Evolutionary conservation across 257 asterid genomes (phyloP).

Genomic region (Hygrophila difformis): DNA sequence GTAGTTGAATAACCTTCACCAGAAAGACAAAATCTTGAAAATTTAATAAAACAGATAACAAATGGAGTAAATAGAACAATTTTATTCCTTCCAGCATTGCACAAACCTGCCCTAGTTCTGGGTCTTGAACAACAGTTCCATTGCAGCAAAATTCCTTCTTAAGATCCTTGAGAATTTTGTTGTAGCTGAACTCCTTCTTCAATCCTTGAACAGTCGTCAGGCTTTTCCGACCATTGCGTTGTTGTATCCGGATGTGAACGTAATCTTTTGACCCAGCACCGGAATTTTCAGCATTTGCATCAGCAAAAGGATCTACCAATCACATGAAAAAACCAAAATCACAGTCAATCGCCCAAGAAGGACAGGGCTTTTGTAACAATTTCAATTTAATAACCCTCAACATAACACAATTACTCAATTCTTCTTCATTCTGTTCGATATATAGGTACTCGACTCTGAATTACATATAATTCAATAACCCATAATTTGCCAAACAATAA

Average conservation of each 20-base stretch:
- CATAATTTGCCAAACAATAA: no score
- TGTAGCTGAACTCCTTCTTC: slow-evolving; percentile 62
- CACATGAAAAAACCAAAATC: not conserved
- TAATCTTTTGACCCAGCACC: slow-evolving; percentile 67
- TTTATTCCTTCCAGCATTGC: not conserved
- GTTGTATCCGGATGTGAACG: slow-evolving; percentile 62
- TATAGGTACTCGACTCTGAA: no score
- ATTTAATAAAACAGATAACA: not conserved
- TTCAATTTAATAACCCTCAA: no score
- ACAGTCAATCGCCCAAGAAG: not conserved
- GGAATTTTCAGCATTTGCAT: slow-evolving; percentile 66
- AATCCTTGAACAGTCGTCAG: slow-evolving; percentile 64
- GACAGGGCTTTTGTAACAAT: no score
- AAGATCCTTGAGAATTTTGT: slow-evolving; percentile 67
- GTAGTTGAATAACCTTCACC: slow-evolving; percentile 76
- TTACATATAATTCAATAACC: no score
- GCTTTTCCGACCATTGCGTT: slow-evolving; percentile 71
- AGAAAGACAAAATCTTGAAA: not conserved
- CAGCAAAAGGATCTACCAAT: slow-evolving; percentile 55
- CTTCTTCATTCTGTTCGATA: no score
- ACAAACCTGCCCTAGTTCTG: slow-evolving; percentile 84
- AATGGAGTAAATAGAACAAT: not conserved
- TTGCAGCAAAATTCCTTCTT: slow-evolving; percentile 91
- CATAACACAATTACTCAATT: no score
- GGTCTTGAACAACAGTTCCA: slow-evolving; percentile 88